Base-by-base conservation (phyloP, 768 basidiomycete species). In the Boletus rubescentipes region DNA sequence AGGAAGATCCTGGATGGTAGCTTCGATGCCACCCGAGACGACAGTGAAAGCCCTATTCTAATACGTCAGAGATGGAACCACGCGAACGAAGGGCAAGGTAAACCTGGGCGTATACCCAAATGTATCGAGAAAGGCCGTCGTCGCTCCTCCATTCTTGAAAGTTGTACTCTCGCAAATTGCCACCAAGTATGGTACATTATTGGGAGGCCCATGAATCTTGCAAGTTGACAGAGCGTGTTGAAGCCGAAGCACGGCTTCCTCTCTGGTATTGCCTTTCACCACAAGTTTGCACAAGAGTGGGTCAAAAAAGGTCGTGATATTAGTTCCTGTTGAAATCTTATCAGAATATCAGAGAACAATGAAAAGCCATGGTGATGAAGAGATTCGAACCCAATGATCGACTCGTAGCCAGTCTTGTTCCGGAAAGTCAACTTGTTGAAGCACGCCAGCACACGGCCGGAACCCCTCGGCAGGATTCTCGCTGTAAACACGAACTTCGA, bases 261-360 rank as follows among this genome's bases (percentile, higher is more conserved):
- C 64, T 34, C 85, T 73, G 0, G 75, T 73, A 2, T 62, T 15
- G 0, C 76, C 84, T 2, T 73, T 72, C 4, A 83, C 82, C 18
- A 88, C 75, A 11, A 87, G 58, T 66, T 89, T 89, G 61, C 75
- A 79, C 5, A 86, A 70, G 0, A 86, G 72, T 1, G 83, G 81
- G 51, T 85, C 84, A 58, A 81, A 86, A 54, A 75, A 77, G 0
- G 79, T 75, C 4, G 80, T 82, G 10, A 86, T 60, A 5, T 66
- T 66, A 5, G 78, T 79, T 20, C 83, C 82, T 1, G 77, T 80
- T 5, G 78, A 75, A 29, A 81, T 66, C 79, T 79, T 20, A 46
- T 39, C 40, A 54, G 18, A 10, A 34, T 9, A 39, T 55, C 37
- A 50, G 29, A 39, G 31, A 20, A 14, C 10, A 9, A 32, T 5